Base-by-base conservation (phyloP, 169 alveolate genomes). In the Babesia caballi region DNA sequence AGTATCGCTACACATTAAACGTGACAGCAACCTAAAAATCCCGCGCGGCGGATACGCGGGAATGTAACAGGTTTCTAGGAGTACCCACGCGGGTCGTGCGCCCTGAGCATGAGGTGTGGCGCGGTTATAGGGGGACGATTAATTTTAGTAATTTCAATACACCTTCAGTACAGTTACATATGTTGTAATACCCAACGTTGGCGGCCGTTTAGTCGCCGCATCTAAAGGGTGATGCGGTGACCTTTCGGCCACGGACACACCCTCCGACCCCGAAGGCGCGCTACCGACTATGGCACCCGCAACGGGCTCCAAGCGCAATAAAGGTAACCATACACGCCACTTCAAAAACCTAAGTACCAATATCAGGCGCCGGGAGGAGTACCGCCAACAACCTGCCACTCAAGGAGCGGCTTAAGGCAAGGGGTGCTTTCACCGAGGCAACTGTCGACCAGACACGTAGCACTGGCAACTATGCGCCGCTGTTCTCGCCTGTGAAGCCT, bases 391-490 rank as follows among this genome's bases (percentile, higher is more conserved):
- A 30, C 14, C 41, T 50, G 27, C 63, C 78, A 36, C 78, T 67
- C 11, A 67, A 46, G 78, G 78, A 67, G 58, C 53, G 78, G 33
- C 46, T 67, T 3, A 44, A 46, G 73, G 78, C 78, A 11, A 7
- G 52, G 41, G 78, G 78, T 19, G 47, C 54, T 6, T 67, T 52
- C 52, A 63, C 19, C n/a, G 36, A 46, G n/a, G 19, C 36, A 27
- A 12, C 21, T 19, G 21, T 4, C 28, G 32, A 32, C 41, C 28
- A 44, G 19, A 6, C 28, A 11, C 25, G 50, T 17, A 35, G n/a
- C 25, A 27, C 36, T 11, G 14, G 0, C 25, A 3, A 14, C 51
- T 2, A 36, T 49, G 32, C 52, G 47, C 61, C 44, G 25, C 41
- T 63, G 49, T 63, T 63, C 28, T 63, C 73, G 36, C 73, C 73